Evolutionary conservation across 2,329 filamentous ascomycete species (phyloP).

Genomic region (Aspergillus versicolor): DNA sequence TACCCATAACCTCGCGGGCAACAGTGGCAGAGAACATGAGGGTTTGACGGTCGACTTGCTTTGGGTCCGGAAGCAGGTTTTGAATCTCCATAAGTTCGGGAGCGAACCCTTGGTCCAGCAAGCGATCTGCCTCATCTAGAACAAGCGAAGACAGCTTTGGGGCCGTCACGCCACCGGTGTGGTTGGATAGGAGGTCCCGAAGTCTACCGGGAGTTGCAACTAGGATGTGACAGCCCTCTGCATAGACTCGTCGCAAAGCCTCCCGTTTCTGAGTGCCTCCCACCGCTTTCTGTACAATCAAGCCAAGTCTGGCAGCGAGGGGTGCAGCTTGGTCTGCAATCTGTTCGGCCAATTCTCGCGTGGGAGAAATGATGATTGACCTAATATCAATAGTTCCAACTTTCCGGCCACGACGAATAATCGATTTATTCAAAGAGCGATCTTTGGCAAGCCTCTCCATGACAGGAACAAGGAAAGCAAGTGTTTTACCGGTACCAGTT

Average conservation of each 20-base stretch:
- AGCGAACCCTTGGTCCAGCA: constrained; percentile 68
- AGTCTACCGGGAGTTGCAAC: constrained; percentile 89
- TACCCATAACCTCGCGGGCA: constrained; percentile 73
- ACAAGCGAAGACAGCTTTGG: constrained; percentile 60
- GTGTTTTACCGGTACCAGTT: constrained; percentile 94
- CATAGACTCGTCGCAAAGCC: constrained; percentile 67
- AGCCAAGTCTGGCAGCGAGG: constrained; percentile 63
- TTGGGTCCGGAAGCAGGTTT: constrained; percentile 60
- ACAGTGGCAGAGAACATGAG: constrained; percentile 96
- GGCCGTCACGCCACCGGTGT: constrained; percentile 61
- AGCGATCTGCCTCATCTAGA: constrained; percentile 66
- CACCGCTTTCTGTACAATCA: constrained; percentile 76
- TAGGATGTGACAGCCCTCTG: constrained; percentile 80
- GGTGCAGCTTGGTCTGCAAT: constrained; percentile 71
- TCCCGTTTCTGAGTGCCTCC: constrained; percentile 78
- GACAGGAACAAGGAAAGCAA: constrained; percentile 86
- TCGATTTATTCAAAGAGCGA: constrained; percentile 53
- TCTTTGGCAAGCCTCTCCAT: constrained; percentile 75
- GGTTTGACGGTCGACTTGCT: constrained; percentile 73
- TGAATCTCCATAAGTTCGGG: constrained; percentile 64
- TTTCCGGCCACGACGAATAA: not conserved
- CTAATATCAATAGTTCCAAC: constrained; percentile 51
- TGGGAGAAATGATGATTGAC: constrained; percentile 62
- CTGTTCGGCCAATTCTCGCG: constrained; percentile 63
- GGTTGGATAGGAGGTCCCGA: constrained; percentile 74